Conservation (phyloP, 2,329 filamentous ascomycete species). For the Cladosporium sp. region DNA sequence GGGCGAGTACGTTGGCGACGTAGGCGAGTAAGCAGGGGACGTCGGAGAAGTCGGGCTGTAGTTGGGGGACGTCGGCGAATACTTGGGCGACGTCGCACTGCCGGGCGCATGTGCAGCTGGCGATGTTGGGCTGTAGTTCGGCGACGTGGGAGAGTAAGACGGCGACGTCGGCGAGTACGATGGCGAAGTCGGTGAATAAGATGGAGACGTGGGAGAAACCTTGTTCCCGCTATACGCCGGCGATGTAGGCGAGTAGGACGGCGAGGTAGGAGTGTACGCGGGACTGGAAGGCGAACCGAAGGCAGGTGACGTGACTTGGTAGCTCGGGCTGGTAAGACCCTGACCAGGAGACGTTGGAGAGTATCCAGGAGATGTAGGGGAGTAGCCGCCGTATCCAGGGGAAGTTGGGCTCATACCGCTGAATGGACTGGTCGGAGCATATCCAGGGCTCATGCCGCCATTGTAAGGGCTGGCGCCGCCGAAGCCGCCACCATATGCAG, state of each 20-base stretch:
- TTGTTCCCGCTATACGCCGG: constrained; percentile 34
- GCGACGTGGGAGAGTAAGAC: constrained; percentile 67
- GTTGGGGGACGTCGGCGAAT: constrained; percentile 50
- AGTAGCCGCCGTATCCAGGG: constrained; percentile 48
- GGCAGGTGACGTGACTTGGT: constrained; percentile 51
- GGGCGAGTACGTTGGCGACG: constrained; percentile 57
- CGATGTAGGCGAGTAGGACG: constrained; percentile 39
- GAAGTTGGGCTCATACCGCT: constrained; percentile 71
- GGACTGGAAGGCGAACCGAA: constrained; percentile 56
- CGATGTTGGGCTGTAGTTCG: constrained; percentile 49
- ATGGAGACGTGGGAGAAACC: constrained; percentile 53
- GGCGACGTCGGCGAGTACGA: constrained; percentile 56
- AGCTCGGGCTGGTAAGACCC: constrained; percentile 57
- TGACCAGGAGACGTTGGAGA: constrained; percentile 49
- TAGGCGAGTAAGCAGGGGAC: constrained; percentile 62
- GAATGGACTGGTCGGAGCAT: constrained; percentile 44
- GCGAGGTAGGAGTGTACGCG: constrained; percentile 46
- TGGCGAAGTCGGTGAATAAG: constrained; percentile 77
- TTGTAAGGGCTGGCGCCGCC: constrained; percentile 66
- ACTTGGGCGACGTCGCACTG: constrained; percentile 53
- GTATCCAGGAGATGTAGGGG: constrained; percentile 33
- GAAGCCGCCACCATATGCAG: constrained; percentile 62
- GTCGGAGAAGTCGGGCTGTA: constrained; percentile 58
- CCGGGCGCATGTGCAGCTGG: constrained; percentile 27
- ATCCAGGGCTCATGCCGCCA: constrained; percentile 50